Base-by-base conservation (phyloP, 108 stramenopile species). In the Conticribra weissflogii region DNA sequence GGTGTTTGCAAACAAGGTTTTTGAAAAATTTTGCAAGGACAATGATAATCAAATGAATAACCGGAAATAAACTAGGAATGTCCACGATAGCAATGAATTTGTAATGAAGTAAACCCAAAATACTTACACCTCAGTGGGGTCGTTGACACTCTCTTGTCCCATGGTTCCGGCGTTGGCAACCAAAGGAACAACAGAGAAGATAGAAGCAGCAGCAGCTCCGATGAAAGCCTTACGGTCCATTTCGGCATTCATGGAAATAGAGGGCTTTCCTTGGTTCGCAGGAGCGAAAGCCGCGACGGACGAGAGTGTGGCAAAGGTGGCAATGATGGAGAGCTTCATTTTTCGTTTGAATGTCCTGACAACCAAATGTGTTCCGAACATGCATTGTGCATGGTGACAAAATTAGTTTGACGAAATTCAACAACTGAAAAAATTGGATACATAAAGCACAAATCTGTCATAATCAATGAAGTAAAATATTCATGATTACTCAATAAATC, bases 111-210 rank as follows among this genome's bases (percentile, higher is more conserved):
- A n/a, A n/a, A n/a, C 29, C 28, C 23, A 24, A 7, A 54, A 18
- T 27, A 69, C 76, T 54, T 52, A 77, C 55, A 74, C 68, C 56
- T 92, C 91, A 51, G 91, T 92, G 19, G 88, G 86, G 50, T 83
- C 82, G 31, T 28, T 63, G 41, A 89, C 86, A 41, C 66, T 71
- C 54, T 86, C 88, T 55, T 92, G 91, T 63, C 74, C 86, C 91
- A 92, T 92, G 55, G 85, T 88, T 19, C 72, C 83, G 32, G 84
- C 84, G 59, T 82, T 85, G 34, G 88, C 88, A 51, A 86, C 80
- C 48, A 78, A 53, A 45, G 87, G 85, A 30, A 54, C 71, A 22
- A 83, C 85, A 52, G 85, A 86, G 47, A 85, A 78, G 47, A 85
- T 63, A 41, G 85, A 81, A 29, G 81, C 81, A 34, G 79, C 85